Base-by-base conservation (phyloP, 176 grass and related monocot species). In the Neostapfia colusana region DNA sequence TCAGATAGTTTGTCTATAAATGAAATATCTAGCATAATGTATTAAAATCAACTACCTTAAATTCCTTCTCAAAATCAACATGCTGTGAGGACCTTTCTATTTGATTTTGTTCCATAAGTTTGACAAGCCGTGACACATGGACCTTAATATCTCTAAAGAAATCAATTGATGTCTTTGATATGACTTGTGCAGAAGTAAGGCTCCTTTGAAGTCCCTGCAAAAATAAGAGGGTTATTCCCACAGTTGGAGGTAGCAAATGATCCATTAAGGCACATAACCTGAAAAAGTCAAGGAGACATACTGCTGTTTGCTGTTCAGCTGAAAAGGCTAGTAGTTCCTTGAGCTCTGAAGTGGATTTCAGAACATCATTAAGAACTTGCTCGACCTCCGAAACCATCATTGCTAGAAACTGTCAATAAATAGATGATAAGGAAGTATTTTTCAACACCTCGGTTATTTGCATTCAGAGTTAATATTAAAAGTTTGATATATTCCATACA, bases 141-240 rank as follows among this genome's bases (percentile, higher is more conserved):
- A 7, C 54, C 58, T 51, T 86, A 54, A 93, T 79, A 82, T 88
- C 65, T 57, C 73, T 38, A 34, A 90, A 93, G 75, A 93, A 90
- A 76, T 82, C 56, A 27, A 87, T 39, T 63, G 82, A 84, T 82
- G 73, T 85, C 90, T 80, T 85, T 35, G 93, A 97, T 51, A 97
- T 97, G 66, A 44, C 72, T 82, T 87, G 85, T 74, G 90, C 89
- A 43, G 80, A 88, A 72, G 39, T 42, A 90, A 97, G 90, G 82
- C 44, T 88, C 63, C 85, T 90, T 82, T 82, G 80, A 73, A 89
- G 35, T 73, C 26, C 80, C 93, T 97, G 60, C 54, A 59, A 66
- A 62, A 42, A 57, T 62, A 56, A 5, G 4, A 58, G 26, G 21
- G 23, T 20, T 27, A 49, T 44, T 54, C 4, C 39, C 42, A 72